These are phyloP conservation scores for Polygonum aviculare DNA, from an alignment of 148 eudicot genomes.

Conservation along the genomic window DNA sequence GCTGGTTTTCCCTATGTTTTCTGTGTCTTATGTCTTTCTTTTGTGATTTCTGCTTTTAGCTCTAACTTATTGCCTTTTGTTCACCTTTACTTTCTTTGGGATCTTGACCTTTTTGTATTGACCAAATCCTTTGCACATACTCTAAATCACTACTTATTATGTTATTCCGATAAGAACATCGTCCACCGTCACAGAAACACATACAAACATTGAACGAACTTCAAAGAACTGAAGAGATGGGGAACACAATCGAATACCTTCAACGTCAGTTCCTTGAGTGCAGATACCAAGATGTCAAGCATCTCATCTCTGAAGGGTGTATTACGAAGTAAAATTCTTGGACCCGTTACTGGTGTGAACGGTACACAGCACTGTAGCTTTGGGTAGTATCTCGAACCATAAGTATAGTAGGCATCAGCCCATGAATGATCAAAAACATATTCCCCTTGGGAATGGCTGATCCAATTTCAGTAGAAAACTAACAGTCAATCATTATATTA, in stretches of 20 bases:
- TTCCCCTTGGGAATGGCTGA: conserved; percentile 98
- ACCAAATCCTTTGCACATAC: too few species aligned
- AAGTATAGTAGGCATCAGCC: conserved; percentile 89
- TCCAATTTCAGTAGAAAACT: conserved; percentile 6
- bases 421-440: conserved; percentile 96
- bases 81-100: too few species aligned
- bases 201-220: neutral
- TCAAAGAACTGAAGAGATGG: neutral
- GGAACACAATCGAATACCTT: conserved; percentile 41
- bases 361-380: conserved; percentile 88
- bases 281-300: conserved; percentile 63
- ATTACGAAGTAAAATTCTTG: conserved; percentile 75
- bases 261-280: conserved; percentile 61
- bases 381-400: conserved; percentile 88
- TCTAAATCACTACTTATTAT: too few species aligned
- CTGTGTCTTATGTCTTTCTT: too few species aligned
- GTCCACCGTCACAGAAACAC: neutral
- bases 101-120: too few species aligned
- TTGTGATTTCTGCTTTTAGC: too few species aligned
- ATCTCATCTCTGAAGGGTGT: conserved; percentile 56
- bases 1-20: too few species aligned
- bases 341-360: conserved; percentile 93
- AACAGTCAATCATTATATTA: neutral
- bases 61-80: too few species aligned
- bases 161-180: neutral